Conservation (phyloP, 2,329 filamentous ascomycete genomes). For the Fusarium proliferatum region DNA sequence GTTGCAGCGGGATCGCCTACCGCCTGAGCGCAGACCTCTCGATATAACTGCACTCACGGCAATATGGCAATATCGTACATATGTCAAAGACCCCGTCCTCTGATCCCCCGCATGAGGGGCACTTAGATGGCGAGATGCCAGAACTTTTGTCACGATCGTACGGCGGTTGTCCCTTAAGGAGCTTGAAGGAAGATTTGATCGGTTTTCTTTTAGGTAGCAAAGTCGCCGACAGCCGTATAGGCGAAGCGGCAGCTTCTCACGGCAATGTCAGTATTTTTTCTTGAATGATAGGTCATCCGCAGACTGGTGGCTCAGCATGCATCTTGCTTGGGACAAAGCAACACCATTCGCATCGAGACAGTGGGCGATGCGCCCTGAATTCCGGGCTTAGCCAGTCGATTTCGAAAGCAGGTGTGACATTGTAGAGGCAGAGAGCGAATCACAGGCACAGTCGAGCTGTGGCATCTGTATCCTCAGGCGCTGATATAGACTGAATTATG, state of each 20-base stretch:
- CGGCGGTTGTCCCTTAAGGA: constrained; percentile 1
- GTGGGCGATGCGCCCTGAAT: constrained; percentile 17
- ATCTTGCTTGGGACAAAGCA: constrained; percentile 34
- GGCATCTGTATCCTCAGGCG: constrained; percentile 12
- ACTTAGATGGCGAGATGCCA: background rate
- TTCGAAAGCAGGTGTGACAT: constrained; percentile 16
- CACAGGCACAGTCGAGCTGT: constrained; percentile 16
- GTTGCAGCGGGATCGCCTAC: constrained; percentile 41
- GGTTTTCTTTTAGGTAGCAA: background rate
- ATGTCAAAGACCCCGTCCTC: constrained; percentile 33
- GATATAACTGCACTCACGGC: constrained; percentile 19
- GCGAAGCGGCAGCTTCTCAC: constrained; percentile 14
- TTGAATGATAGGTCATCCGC: constrained; percentile 21
- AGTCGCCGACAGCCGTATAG: constrained; percentile 6
- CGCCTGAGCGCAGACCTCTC: constrained; percentile 33
- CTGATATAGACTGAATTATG: constrained; percentile 30
- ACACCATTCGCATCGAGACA: constrained; percentile 33
- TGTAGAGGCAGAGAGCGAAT: constrained; percentile 22
- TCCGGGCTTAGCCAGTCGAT: constrained; percentile 17
- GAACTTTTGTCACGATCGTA: constrained; percentile 24
- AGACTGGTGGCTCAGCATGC: constrained; percentile 24
- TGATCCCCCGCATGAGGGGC: constrained; percentile 41
- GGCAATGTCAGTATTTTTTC: background rate
- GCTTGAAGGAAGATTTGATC: constrained; percentile 9
- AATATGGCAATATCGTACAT: constrained; percentile 34